Conservation (phyloP, 163 green algal genomes). For the Chlorella variabilis region DNA sequence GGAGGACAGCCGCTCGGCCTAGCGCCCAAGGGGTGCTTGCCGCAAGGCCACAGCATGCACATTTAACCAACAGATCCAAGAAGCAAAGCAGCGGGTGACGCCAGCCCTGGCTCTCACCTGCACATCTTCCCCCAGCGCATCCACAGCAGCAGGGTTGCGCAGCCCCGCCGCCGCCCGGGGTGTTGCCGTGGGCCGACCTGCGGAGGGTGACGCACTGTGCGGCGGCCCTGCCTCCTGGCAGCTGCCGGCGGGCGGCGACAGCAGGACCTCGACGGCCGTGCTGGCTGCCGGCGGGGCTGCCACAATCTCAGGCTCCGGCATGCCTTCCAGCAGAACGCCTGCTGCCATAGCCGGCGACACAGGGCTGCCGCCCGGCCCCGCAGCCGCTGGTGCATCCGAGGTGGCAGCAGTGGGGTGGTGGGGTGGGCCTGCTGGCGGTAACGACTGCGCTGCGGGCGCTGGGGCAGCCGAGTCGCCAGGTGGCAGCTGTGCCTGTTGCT, state of each 20-base stretch:
- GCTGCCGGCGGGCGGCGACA: not conserved
- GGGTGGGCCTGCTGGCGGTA: not conserved
- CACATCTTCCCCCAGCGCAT: constrained; percentile 25
- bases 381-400: not conserved
- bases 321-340: constrained; percentile 23
- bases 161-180: constrained; percentile 16
- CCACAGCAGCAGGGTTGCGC: constrained; percentile 29
- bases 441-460: not conserved
- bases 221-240: not conserved
- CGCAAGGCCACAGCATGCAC: too few species aligned
- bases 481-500: not conserved
- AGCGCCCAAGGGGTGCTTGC: too few species aligned
- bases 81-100: too few species aligned
- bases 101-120: too few species aligned
- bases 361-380: not conserved
- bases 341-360: not conserved
- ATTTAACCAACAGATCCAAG: too few species aligned
- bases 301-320: not conserved
- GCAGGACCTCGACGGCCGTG: constrained; percentile 10
- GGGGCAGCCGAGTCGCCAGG: not conserved
- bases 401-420: not conserved
- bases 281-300: constrained; percentile 12
- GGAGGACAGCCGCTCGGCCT: too few species aligned
- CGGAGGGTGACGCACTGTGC: not conserved
- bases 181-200: not conserved